phyloP scores from a whole-genome alignment of 2,329 filamentous ascomycete genomes.

The Cordyceps fumosorosea region DNA sequence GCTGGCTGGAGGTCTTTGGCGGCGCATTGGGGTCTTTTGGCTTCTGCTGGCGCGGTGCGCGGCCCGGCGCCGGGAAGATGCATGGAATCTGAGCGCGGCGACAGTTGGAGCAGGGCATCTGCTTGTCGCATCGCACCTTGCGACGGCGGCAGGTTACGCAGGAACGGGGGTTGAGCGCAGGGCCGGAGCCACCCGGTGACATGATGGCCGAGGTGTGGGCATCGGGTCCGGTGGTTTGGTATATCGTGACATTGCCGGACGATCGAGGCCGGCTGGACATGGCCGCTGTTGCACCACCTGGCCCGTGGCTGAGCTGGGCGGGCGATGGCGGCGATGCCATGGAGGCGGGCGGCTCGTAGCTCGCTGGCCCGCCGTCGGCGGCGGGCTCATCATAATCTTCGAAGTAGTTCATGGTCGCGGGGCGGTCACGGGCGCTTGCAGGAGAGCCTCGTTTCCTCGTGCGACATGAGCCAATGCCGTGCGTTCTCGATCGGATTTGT shows the following conservation, averaged over 20 bases:
- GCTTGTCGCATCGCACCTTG: slow-evolving; percentile 74
- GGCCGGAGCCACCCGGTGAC: slow-evolving; percentile 26
- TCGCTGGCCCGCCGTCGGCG: neutral
- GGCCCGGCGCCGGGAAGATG: slow-evolving; percentile 66
- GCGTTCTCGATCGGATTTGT: neutral
- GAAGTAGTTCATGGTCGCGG: slow-evolving; percentile 11
- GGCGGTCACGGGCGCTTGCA: slow-evolving; percentile 7
- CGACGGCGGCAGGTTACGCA: slow-evolving; percentile 46
- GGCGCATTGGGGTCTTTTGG: slow-evolving; percentile 58
- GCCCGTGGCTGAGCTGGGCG: neutral
- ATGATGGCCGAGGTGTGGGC: slow-evolving; percentile 31
- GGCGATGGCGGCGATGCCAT: slow-evolving; percentile 2
- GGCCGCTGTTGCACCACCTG: neutral
- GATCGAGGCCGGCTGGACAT: slow-evolving; percentile 18
- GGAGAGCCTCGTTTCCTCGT: neutral
- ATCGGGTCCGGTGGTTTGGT: slow-evolving; percentile 34
- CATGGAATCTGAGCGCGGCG: slow-evolving; percentile 64
- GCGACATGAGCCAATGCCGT: slow-evolving; percentile 1
- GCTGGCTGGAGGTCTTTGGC: slow-evolving; percentile 52
- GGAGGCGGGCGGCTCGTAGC: slow-evolving; percentile 1
- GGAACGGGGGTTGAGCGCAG: slow-evolving; percentile 40
- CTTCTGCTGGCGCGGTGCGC: slow-evolving; percentile 61
- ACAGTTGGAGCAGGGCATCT: slow-evolving; percentile 70
- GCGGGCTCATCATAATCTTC: slow-evolving; percentile 7
- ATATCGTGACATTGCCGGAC: slow-evolving; percentile 31